Conservation (phyloP, 2,329 filamentous ascomycete genomes). For the Talaromyces sp. region DNA sequence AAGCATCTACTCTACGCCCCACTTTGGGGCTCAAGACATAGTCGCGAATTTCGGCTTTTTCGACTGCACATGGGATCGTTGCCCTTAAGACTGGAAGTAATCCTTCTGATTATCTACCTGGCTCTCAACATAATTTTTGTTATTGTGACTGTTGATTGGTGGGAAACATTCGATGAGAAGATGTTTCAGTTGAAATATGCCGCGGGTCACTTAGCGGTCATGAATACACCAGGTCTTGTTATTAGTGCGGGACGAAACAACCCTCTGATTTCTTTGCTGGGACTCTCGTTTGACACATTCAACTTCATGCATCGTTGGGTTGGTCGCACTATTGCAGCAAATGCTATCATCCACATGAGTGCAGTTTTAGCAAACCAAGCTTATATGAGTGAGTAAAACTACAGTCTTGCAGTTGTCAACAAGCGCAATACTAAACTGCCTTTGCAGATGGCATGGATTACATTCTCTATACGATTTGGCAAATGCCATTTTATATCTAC, state of each 20-base stretch:
- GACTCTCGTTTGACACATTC: conserved; percentile 91
- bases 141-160: conserved; percentile 39
- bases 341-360: conserved; percentile 67
- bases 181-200: conserved; percentile 68
- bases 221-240: conserved; percentile 87
- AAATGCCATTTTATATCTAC: conserved; percentile 32
- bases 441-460: conserved; percentile 59
- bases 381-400: conserved; percentile 22
- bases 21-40: conserved; percentile 71
- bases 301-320: conserved; percentile 85
- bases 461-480: conserved; percentile 30
- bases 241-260: conserved; percentile 90
- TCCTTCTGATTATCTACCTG: conserved; percentile 67
- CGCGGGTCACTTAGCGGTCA: conserved; percentile 75
- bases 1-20: conserved; percentile 60
- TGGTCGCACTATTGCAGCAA: conserved; percentile 69
- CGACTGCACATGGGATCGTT: conserved; percentile 72
- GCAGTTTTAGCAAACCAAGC: conserved; percentile 28
- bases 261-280: conserved; percentile 75
- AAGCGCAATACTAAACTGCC: too few species aligned
- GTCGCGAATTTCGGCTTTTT: conserved; percentile 67
- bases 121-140: conserved; percentile 74
- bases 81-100: conserved; percentile 72
- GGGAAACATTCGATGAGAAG: conserved; percentile 29
- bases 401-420: not conserved